Base-by-base conservation (phyloP, 2,329 filamentous ascomycete genomes). In the Pyrenophora graminea region DNA sequence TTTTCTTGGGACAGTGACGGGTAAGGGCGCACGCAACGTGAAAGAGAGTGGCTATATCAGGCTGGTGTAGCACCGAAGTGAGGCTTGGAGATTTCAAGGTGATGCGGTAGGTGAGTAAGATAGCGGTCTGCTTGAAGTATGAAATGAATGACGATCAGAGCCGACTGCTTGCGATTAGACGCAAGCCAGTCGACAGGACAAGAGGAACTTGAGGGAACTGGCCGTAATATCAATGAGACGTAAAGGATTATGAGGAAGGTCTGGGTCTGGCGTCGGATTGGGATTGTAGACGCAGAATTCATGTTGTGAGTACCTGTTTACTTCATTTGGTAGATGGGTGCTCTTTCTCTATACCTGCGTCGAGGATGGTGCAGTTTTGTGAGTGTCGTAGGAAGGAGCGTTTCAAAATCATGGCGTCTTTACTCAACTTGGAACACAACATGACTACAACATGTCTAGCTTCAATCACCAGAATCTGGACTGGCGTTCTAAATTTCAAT, bases 191-290 rank as follows among this genome's bases (percentile, higher is more conserved):
- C 10, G 39, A 21, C 1, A 23, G 27, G 39, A 30, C 12, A 27
- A 12, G 31, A 41, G 31, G 15, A 39, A 13, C 27, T 45, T 38
- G 40, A 40, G 18, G 54, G 63, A 61, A 51, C 60, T 57, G 57
- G 55, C 40, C 45, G 50, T 49, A 41, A 23, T 25, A 50, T 32
- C 31, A 37, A 39, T 41, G 44, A 15, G 25, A 23, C n/a, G 27
- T 30, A 45, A 51, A 53, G 39, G 39, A 56, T 57, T 48, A 38
- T 12, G 30, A 43, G 31, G 32, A 42, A 45, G 52, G 43, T 59
- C 47, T 53, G 44, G 27, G 53, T 48, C 27, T 23, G 25, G 6
- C 52, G 47, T 50, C 12, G 37, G 39, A 17, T 39, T 23, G 42
- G 39, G 19, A 18, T 9, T n/a, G 40, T 9, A 10, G 30, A 25